Conservation (phyloP, 2,329 filamentous ascomycete species). For the Westerdykella ornata region DNA sequence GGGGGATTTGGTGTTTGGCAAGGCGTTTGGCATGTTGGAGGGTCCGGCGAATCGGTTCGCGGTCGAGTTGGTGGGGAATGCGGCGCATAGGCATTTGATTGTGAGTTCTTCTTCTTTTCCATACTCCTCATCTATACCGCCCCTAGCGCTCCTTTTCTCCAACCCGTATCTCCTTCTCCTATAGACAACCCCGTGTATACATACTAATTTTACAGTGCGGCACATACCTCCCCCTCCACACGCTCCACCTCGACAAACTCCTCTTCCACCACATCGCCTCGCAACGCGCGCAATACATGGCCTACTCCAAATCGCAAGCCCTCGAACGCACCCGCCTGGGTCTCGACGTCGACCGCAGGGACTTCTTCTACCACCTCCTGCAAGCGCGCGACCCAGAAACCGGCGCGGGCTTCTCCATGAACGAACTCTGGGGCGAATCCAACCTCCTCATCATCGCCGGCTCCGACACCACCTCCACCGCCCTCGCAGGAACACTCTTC, state of each 20-base stretch:
- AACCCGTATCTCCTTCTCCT: not conserved
- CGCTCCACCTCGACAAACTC: constrained; percentile 40
- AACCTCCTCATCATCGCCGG: constrained; percentile 47
- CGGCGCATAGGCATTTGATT: constrained; percentile 42
- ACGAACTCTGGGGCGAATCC: constrained; percentile 46
- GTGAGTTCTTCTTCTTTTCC: constrained; percentile 20
- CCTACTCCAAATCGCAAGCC: constrained; percentile 40
- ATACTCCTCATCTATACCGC: not conserved
- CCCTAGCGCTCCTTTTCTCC: not conserved
- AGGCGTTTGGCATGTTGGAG: constrained; percentile 41
- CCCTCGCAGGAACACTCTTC: constrained; percentile 39
- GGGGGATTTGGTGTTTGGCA: constrained; percentile 44
- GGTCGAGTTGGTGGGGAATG: constrained; percentile 39
- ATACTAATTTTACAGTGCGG: constrained; percentile 33
- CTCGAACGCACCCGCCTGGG: constrained; percentile 40
- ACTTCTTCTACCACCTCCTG: constrained; percentile 46
- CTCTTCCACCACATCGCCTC: constrained; percentile 42
- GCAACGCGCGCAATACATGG: constrained; percentile 38
- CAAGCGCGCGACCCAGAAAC: constrained; percentile 45
- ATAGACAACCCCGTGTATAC: not conserved
- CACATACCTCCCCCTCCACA: constrained; percentile 40
- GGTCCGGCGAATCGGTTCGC: constrained; percentile 38
- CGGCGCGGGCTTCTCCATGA: constrained; percentile 39
- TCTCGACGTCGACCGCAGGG: constrained; percentile 38
- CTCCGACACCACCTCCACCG: constrained; percentile 42